These are phyloP conservation scores for Trichopus zeylanicus DNA, from an alignment of 116 monocot genomes.

Conservation along the genomic window DNA sequence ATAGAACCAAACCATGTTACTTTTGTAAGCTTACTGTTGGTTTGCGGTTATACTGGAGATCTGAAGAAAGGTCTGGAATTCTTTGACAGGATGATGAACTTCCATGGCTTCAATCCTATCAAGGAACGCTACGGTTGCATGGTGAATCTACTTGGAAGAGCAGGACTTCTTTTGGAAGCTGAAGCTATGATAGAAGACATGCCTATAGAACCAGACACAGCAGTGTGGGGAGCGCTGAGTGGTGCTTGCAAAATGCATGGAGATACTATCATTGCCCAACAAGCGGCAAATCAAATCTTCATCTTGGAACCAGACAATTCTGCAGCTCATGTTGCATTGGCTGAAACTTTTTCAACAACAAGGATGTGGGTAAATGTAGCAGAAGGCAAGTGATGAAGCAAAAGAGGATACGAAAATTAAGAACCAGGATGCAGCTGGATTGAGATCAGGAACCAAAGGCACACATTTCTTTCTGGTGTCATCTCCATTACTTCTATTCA, in stretches of 20 bases:
- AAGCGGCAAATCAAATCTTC: constrained; percentile 15
- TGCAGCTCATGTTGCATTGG: background rate
- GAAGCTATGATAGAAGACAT: constrained; percentile 22
- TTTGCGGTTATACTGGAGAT: constrained; percentile 23
- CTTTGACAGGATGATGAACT: constrained; percentile 18
- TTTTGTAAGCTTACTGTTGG: constrained; percentile 24
- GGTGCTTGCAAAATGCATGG: constrained; percentile 29
- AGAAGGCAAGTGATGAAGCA: constrained; percentile 7
- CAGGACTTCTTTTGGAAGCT: constrained; percentile 27
- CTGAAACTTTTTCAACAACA: background rate
- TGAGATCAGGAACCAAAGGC: constrained; percentile 14
- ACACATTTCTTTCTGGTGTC: constrained; percentile 16
- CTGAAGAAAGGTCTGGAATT: constrained; percentile 19
- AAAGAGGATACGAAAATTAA: constrained; percentile 16
- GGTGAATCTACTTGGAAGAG: constrained; percentile 36
- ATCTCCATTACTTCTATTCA: constrained; percentile 7
- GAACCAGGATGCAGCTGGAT: constrained; percentile 24
- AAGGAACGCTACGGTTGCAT: constrained; percentile 40
- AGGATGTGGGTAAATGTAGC: constrained; percentile 29
- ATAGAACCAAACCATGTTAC: constrained; percentile 30
- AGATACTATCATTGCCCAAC: constrained; percentile 10
- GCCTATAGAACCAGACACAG: constrained; percentile 21
- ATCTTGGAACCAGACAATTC: background rate
- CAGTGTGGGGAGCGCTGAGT: constrained; percentile 28
- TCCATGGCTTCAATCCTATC: constrained; percentile 15